A percentile compares a stretch with the other conserved stretches of the same genome.
These are phyloP conservation scores for Ensete glaucum DNA, from an alignment of 176 grass and related monocot genomes.

Conservation along the genomic window DNA sequence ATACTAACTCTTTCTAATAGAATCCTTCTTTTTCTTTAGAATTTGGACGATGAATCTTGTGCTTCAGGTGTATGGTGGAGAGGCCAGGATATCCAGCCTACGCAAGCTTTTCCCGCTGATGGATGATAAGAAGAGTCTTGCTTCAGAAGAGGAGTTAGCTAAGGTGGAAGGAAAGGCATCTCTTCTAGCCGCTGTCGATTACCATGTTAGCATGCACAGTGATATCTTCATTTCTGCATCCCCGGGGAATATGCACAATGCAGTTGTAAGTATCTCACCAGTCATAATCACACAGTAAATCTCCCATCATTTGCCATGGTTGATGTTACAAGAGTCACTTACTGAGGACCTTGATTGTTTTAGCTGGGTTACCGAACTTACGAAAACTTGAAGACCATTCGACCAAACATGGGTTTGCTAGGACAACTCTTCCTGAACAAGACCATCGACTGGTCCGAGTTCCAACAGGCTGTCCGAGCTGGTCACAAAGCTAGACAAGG, in stretches of 20 bases:
- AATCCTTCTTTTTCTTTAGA: not conserved
- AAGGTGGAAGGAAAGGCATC: slow-evolving; percentile 78
- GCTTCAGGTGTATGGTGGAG: slow-evolving; percentile 70
- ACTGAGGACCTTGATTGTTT: slow-evolving; percentile 8
- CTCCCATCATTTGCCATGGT: not conserved
- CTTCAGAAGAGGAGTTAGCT: slow-evolving; percentile 48
- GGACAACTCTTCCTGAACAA: slow-evolving; percentile 74
- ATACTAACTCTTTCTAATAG: slow-evolving; percentile 3
- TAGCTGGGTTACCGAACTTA: slow-evolving; percentile 80
- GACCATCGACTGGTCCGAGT: slow-evolving; percentile 67
- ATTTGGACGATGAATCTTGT: slow-evolving; percentile 17
- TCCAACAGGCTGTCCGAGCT: slow-evolving; percentile 49
- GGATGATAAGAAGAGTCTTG: slow-evolving; percentile 82
- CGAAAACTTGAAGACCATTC: slow-evolving; percentile 69
- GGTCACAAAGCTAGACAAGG: slow-evolving; percentile 76
- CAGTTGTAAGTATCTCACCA: slow-evolving; percentile 41
- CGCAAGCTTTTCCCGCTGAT: slow-evolving; percentile 67
- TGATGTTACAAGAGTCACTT: not conserved
- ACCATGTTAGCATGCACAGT: slow-evolving; percentile 67
- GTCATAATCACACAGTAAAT: not conserved
- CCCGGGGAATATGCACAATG: slow-evolving; percentile 95
- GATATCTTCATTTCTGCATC: slow-evolving; percentile 87
- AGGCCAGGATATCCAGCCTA: slow-evolving; percentile 64
- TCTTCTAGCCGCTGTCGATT: slow-evolving; percentile 82
- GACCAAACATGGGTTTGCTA: slow-evolving; percentile 85